Base-by-base conservation (phyloP, 2,329 filamentous ascomycete species). In the Trichoderma breve region DNA sequence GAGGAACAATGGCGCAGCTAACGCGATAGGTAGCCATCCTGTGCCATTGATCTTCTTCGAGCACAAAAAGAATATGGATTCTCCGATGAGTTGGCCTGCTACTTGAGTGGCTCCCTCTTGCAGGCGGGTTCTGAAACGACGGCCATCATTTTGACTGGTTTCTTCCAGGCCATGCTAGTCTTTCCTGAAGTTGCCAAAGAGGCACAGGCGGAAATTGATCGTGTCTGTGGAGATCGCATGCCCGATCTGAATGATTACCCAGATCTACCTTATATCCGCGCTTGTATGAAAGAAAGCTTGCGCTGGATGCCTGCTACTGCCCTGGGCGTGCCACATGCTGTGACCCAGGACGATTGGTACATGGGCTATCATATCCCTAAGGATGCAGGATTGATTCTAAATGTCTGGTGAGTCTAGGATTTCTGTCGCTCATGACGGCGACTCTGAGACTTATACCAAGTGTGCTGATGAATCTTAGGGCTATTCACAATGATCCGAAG, bases 291-390 rank as follows among this genome's bases (percentile, higher is more conserved):
- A 14, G 78, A 80, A 67, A 68, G 72, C 3, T 21, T 73, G 47
- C 61, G 78, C 4, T 80, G 76, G 76, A 74, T 73, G 68, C 77
- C 78, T 3, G 72, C 78, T 6, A 75, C 77, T 0, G 79, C 80
- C 1, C 14, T 70, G 18, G 74, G 79, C 2, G 78, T 86, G 2
- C 78, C 81, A 1, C 80, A 83, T 69, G 76, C 77, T 2, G 81
- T 83, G 3, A 75, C 76, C 2, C 77, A 77, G n/a, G 75, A 72
- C n/a, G 55, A 70, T 26, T 53, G 32, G 2, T 72, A 72, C 28
- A 14, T 62, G 7, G 71, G 71, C 9, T 70, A 72, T 58, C 64
- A 66, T 3, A 75, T 75, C 9, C 75, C 75, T 1, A 71, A 74
- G 6, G 74, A 66, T 5, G 71, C 74, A 6, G 26, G 65, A 43